These are phyloP conservation scores for Diutina pseudorugosa DNA, from an alignment of 1,139 yeast genomes.

Conservation along the genomic window DNA sequence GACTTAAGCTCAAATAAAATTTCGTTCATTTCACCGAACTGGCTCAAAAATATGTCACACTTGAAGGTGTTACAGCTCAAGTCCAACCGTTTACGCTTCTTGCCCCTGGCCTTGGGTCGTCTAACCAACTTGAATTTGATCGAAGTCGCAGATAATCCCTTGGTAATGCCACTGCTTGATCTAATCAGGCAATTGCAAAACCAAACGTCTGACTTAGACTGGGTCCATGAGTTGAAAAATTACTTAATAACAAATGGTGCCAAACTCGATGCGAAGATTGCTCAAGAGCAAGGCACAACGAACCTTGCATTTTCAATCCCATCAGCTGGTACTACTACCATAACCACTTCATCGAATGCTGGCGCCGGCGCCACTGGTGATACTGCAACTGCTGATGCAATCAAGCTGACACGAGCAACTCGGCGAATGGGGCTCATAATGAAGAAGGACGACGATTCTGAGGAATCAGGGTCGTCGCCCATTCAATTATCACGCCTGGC, in stretches of 20 bases:
- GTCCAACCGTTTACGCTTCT: background rate
- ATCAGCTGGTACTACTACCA: background rate
- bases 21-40: conserved; percentile 42
- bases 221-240: conserved; percentile 40
- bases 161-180: conserved; percentile 37
- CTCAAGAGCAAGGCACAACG: background rate
- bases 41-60: conserved; percentile 12
- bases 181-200: conserved; percentile 22
- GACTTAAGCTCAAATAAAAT: conserved; percentile 54
- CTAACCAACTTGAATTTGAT: conserved; percentile 43
- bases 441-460: conserved; percentile 13
- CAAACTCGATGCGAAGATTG: conserved; percentile 12
- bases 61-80: background rate
- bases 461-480: background rate
- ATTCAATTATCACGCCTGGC: background rate
- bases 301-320: background rate
- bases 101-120: conserved; percentile 15
- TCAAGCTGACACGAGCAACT: conserved; percentile 17
- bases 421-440: conserved; percentile 59
- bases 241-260: conserved; percentile 23
- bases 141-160: conserved; percentile 64
- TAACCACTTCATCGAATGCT: background rate
- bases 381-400: background rate
- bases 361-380: background rate
- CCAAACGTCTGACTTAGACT: conserved; percentile 34